Percentiles rank a stretch among this genome's conserved stretches.
phyloP scores from a whole-genome alignment of 192 early-diverging fungal species.

The Lunasporangiospora selenospora region DNA sequence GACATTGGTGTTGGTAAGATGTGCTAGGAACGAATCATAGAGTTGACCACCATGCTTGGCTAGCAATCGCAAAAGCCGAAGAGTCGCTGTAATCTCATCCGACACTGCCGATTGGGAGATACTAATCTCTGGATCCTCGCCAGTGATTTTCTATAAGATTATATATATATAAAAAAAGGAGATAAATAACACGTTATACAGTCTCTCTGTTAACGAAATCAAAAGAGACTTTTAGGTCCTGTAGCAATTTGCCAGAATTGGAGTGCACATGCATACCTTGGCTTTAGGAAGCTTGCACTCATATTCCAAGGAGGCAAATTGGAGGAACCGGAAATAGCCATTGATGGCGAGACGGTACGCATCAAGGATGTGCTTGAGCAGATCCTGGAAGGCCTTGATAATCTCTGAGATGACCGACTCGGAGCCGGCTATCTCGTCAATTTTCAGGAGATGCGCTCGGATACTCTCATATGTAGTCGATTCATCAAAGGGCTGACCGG shows the following conservation, averaged over 20 bases:
- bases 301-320: slow-evolving; percentile 34
- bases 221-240: too few relatives aligned
- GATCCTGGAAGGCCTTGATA: slow-evolving; percentile 15
- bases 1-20: slow-evolving; percentile 49
- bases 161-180: too few relatives aligned
- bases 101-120: slow-evolving; percentile 42
- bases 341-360: slow-evolving; percentile 29
- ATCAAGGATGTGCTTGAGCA: slow-evolving; percentile 27
- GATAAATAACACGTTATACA: too few relatives aligned
- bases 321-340: slow-evolving; percentile 42
- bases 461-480: slow-evolving; percentile 24
- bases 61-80: slow-evolving; percentile 69
- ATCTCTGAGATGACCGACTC: slow-evolving; percentile 9
- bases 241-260: too few relatives aligned
- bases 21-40: slow-evolving; percentile 47
- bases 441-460: slow-evolving; percentile 16
- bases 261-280: slow-evolving; percentile 29
- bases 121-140: slow-evolving; percentile 15
- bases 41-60: slow-evolving; percentile 65
- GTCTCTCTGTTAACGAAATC: too few relatives aligned
- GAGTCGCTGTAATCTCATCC: slow-evolving; percentile 60
- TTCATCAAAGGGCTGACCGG: slow-evolving; percentile 44
- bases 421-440: slow-evolving; percentile 7
- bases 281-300: slow-evolving; percentile 21
- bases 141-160: slow-evolving; percentile 14